Evolutionary conservation across 2,329 filamentous ascomycete genomes (phyloP), one percentile per base, ranked within the genome.

Genomic region (Mycosphaerella sp.): DNA sequence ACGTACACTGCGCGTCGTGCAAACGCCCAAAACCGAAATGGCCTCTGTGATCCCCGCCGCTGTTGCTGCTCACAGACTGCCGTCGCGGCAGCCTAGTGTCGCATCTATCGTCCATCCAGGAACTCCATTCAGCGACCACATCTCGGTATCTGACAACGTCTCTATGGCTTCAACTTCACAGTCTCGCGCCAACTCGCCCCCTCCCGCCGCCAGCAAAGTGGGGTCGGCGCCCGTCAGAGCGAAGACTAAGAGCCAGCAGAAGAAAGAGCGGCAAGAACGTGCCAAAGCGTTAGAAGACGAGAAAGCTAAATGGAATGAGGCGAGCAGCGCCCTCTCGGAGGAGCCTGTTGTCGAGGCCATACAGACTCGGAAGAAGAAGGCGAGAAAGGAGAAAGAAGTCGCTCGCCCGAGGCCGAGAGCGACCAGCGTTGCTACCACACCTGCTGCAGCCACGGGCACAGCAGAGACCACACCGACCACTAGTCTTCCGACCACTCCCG

Each of bases 341-440:
- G 79, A 81, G 56, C 66, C 70, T n/a, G 72, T 75, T 8, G 74
- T 79, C 58, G 87, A 82, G 6, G 87, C 88, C 0, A 85, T 94
- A 36, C 67, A 89, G 43, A 86, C 86, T 30, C 80, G 87, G 46
- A 89, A 89, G 75, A 91, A 89, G 75, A 93, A 91, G 71, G 81
- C 87, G 66, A 89, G 87, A 75, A 91, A 89, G 70, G 57, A 63
- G 50, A 62, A 66, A 61, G 52, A 68, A 37, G 41, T 66, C 2
- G 30, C 13, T 39, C 70, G 61, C 42, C 54, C 54, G 14, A 64
- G 60, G 42, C 36, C 55, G 6, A 60, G 44, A 17, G 65, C 69
- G 6, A 55, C 64, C 7, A 25, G 10, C 30, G 30, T n/a, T 34
- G 30, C 30, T 12, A 13, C 13, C 30, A 34, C 21, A 25, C 21